A percentile compares a stretch with the other conserved stretches of the same genome.
These are phyloP conservation scores for Penicillium sp. DNA, from an alignment of 2,329 filamentous ascomycete genomes.

Conservation along the genomic window DNA sequence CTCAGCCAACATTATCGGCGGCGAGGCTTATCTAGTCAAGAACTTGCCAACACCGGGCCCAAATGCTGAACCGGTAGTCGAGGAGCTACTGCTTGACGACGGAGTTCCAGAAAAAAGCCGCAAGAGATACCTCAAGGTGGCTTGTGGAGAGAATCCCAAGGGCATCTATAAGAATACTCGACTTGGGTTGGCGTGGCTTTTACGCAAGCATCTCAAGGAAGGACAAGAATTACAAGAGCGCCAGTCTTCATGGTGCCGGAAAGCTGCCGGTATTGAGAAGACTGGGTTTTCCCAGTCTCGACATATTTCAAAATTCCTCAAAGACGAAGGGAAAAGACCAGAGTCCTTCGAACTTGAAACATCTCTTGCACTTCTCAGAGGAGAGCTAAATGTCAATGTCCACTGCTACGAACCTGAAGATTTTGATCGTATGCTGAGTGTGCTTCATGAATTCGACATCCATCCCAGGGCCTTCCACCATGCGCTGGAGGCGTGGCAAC, in stretches of 20 bases:
- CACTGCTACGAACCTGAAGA: background rate
- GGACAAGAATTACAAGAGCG: background rate
- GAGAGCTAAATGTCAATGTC: background rate
- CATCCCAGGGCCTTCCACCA: background rate
- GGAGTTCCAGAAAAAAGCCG: background rate
- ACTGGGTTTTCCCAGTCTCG: background rate
- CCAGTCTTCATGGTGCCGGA: background rate
- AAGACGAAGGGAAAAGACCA: background rate
- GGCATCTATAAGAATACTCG: background rate
- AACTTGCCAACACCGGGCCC: background rate
- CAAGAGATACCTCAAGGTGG: background rate
- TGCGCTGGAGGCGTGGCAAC: background rate
- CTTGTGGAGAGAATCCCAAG: background rate
- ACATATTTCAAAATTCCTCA: background rate
- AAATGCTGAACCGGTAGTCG: background rate
- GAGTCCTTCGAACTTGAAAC: background rate
- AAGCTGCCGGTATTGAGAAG: background rate
- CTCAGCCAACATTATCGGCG: background rate
- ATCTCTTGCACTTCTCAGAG: background rate
- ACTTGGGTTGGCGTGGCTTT: background rate
- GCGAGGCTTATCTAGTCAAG: background rate
- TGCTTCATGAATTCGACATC: background rate
- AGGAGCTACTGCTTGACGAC: background rate
- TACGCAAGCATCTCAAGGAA: background rate
- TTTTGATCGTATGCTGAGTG: background rate